Evolutionary conservation across 257 asterid genomes (phyloP), one percentile per base, ranked within the genome.

Genomic region (Petrea volubilis): DNA sequence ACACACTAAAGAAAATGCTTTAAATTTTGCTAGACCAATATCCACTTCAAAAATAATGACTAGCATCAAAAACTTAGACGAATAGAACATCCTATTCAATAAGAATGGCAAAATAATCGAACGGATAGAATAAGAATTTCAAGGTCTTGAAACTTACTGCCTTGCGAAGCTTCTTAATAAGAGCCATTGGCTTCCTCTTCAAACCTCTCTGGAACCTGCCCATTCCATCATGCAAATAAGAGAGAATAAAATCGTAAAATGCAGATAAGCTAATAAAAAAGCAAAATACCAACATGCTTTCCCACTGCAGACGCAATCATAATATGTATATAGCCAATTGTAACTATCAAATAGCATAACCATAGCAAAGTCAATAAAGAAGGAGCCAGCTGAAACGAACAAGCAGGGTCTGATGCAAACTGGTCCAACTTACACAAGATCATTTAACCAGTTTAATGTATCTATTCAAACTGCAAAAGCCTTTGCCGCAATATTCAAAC

Each of bases 121-220:
- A n/a, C n/a, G n/a, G n/a, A n/a, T n/a, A n/a, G n/a, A n/a, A n/a
- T n/a, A n/a, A n/a, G n/a, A n/a, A n/a, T n/a, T n/a, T 2, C 13
- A 11, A 29, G 60, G 21, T 11, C 14, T 6, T 25, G 52, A 41
- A 9, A 71, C 96, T 77, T 63, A 82, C 87, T 0, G 84, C 87
- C 72, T 77, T 79, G 75, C 97, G 84, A 41, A 91, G 77, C 82
- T 90, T 90, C 90, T 88, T 90, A 83, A 90, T 88, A 84, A 90
- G 43, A 50, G 93, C 97, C 90, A 90, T 76, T 3, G 96, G 97
- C 88, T 90, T 90, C 84, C 97, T 89, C 90, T 84, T 91, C 84
- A 91, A 76, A 57, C 97, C 97, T 49, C 95, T 91, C 84, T 79
- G 83, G 68, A 90, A 88, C 88, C 97, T 88, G 78, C 20, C 12